Conservation (phyloP, 2,329 filamentous ascomycete species). For the Coniochaeta ligniaria region DNA sequence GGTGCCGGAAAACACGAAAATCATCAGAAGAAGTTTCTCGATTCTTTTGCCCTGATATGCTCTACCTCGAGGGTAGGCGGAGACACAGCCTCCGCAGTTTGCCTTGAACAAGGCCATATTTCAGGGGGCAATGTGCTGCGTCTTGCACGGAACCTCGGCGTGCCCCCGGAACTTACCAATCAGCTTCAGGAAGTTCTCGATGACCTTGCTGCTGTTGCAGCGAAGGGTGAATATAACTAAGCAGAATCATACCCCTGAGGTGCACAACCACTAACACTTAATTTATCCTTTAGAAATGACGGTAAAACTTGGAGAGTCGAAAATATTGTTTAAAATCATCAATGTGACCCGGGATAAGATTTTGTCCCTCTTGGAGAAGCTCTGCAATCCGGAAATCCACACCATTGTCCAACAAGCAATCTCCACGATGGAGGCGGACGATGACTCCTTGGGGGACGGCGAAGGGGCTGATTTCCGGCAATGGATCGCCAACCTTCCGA, state of each 20-base stretch:
- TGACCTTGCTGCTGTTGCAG: constrained; percentile 11
- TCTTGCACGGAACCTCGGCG: constrained; percentile 20
- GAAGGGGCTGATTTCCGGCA: neutral
- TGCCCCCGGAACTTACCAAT: constrained; percentile 9
- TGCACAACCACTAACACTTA: no score
- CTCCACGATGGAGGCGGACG: neutral
- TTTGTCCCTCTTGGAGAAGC: constrained; percentile 5
- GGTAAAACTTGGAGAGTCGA: neutral
- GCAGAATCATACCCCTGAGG: neutral
- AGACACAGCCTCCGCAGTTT: constrained; percentile 22
- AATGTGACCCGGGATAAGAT: constrained; percentile 13
- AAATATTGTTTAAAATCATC: constrained; percentile 8
- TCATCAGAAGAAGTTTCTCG: constrained; percentile 21
- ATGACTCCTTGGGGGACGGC: neutral
- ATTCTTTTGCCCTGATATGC: constrained; percentile 25
- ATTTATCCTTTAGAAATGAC: neutral
- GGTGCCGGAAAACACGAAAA: constrained; percentile 5
- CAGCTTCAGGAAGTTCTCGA: constrained; percentile 12
- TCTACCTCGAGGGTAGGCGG: constrained; percentile 14
- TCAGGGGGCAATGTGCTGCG: constrained; percentile 15
- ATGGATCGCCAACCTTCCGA: neutral
- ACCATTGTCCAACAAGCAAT: neutral
- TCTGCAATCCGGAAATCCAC: constrained; percentile 2
- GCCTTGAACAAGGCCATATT: constrained; percentile 17
- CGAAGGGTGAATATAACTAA: neutral